phyloP scores from a whole-genome alignment of 805 yeast species.

The Isabelozyma rhagii region DNA sequence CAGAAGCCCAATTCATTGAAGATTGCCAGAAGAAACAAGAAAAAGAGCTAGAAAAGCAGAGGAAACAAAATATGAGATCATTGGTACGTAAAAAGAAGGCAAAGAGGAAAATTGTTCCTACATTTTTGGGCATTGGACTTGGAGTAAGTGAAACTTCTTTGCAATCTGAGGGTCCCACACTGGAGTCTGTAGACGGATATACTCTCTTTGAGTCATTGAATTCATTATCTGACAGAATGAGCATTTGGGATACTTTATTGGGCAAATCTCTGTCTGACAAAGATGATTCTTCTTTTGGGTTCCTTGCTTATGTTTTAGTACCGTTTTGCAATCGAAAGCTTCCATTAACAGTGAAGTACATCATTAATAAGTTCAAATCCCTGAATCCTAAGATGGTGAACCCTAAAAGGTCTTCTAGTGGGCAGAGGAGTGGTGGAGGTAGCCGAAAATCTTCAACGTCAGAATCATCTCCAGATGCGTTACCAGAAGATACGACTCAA shows the following conservation, averaged over 20 bases:
- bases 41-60: conserved; percentile 19
- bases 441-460: not conserved
- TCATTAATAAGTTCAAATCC: conserved; percentile 48
- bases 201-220: conserved; percentile 29
- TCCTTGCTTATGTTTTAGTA: conserved; percentile 48
- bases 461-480: not conserved
- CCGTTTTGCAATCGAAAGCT: conserved; percentile 51
- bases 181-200: conserved; percentile 9
- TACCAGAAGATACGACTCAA: not conserved
- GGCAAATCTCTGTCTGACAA: conserved; percentile 26
- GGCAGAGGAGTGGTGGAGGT: not conserved
- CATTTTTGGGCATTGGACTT: conserved; percentile 41
- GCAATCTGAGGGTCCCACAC: not conserved
- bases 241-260: conserved; percentile 50
- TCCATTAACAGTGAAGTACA: conserved; percentile 44
- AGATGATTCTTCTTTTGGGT: conserved; percentile 44
- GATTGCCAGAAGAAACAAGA: conserved; percentile 21
- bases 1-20: conserved; percentile 32
- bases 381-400: conserved; percentile 35
- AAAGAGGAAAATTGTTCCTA: conserved; percentile 33
- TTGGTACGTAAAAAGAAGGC: conserved; percentile 15
- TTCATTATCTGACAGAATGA: conserved; percentile 48
- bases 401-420: conserved; percentile 2
- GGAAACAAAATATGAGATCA: conserved; percentile 15
- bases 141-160: conserved; percentile 3